Conservation (phyloP, 306 rosid genomes). For the Ormosia emarginata region DNA sequence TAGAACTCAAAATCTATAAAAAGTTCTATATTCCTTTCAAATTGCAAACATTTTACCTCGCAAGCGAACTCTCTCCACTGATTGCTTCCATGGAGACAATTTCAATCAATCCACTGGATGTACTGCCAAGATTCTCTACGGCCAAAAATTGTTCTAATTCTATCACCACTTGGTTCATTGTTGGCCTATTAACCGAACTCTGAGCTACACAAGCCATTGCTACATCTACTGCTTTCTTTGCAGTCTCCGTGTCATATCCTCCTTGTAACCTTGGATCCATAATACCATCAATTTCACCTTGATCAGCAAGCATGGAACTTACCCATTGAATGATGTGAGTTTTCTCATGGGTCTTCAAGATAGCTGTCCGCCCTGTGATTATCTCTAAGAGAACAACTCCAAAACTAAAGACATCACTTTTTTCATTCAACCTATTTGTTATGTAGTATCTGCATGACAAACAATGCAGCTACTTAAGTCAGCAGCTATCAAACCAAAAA, state of each 20-base stretch:
- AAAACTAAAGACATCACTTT: slow-evolving; percentile 20
- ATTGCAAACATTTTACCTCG: not conserved
- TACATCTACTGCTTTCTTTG: not conserved
- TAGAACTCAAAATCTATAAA: no score
- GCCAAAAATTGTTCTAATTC: not conserved
- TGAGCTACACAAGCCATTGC: not conserved
- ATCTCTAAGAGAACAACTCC: slow-evolving; percentile 16
- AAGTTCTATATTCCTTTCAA: not conserved
- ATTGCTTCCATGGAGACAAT: not conserved
- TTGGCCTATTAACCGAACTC: not conserved
- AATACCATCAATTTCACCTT: not conserved
- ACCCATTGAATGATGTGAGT: slow-evolving; percentile 5
- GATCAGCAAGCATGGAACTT: not conserved
- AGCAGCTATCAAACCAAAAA: no score
- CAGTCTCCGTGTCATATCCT: not conserved
- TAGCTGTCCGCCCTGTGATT: slow-evolving; percentile 8
- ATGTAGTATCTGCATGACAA: not conserved
- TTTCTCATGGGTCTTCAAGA: not conserved
- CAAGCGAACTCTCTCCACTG: slow-evolving; percentile 5
- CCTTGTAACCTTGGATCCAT: slow-evolving; percentile 13
- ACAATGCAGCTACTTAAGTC: no score
- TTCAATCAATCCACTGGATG: not conserved
- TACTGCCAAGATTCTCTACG: not conserved
- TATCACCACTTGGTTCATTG: not conserved
- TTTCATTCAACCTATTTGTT: slow-evolving; percentile 6